These are phyloP conservation scores for Nasturtium officinale DNA, from an alignment of 345 rosid species.

Conservation along the genomic window DNA sequence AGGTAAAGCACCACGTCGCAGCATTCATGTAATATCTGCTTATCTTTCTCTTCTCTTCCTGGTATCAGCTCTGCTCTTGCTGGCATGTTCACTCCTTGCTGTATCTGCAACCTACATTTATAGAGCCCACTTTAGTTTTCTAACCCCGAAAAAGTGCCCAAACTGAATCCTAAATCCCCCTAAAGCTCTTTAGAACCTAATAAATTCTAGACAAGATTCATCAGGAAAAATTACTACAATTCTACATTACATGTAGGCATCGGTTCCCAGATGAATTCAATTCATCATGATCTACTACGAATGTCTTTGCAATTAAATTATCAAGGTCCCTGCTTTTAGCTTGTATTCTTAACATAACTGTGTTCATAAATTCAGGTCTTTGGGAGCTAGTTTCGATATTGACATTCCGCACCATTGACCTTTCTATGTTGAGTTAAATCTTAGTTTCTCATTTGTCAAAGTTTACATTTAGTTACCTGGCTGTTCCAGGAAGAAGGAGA, in stretches of 20 bases:
- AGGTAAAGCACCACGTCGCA: conserved; percentile 91
- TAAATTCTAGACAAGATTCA: background rate
- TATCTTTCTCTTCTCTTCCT: conserved; percentile 76
- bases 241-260: background rate
- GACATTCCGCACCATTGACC: background rate
- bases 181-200: too few relatives aligned
- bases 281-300: conserved; percentile 1
- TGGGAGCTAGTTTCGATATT: background rate
- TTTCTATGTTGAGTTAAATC: background rate
- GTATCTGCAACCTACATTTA: conserved; percentile 77
- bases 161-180: too few relatives aligned
- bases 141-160: too few relatives aligned
- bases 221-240: background rate
- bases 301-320: background rate
- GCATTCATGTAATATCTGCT: conserved; percentile 60
- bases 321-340: background rate
- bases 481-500: conserved; percentile 98
- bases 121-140: background rate
- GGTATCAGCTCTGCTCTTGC: conserved; percentile 86
- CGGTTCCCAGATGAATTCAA: background rate
- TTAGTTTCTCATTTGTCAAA: background rate
- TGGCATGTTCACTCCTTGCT: conserved; percentile 97
- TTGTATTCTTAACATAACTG: background rate
- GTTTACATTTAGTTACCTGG: conserved; percentile 60
- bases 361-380: background rate